phyloP scores from a whole-genome alignment of 441 rosid genomes.

The Populus tomentosa region DNA sequence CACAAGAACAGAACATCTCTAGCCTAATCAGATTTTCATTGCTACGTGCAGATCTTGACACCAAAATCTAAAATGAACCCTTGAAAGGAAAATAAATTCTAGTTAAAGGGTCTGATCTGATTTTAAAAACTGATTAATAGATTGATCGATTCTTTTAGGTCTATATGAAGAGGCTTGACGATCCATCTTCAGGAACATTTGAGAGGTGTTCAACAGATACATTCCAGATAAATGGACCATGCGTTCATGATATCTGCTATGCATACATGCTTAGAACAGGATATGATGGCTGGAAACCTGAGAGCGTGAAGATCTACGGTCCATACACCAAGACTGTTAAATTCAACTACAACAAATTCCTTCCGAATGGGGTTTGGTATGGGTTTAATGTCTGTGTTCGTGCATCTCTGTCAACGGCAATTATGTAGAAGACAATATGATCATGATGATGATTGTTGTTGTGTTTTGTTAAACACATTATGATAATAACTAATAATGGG shows the following conservation, averaged over 20 bases:
- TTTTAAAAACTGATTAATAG: neutral
- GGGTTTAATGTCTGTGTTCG: conserved; percentile 37
- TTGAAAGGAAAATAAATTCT: neutral
- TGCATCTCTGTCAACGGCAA: conserved; percentile 1
- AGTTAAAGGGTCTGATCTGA: neutral
- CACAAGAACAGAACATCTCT: neutral
- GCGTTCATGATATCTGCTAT: conserved; percentile 36
- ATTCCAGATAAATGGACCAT: conserved; percentile 40
- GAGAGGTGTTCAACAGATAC: conserved; percentile 48
- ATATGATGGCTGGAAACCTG: conserved; percentile 54
- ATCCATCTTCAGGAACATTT: conserved; percentile 34
- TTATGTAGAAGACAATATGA: conserved; percentile 12
- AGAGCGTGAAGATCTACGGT: conserved; percentile 38
- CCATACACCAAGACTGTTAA: conserved; percentile 32
- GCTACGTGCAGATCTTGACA: neutral
- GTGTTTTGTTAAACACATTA: neutral
- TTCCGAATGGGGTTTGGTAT: conserved; percentile 46
- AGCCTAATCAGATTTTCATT: neutral
- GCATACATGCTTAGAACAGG: conserved; percentile 39
- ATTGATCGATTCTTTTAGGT: conserved; percentile 22
- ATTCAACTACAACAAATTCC: conserved; percentile 30
- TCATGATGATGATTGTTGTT: neutral
- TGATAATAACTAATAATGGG: neutral
- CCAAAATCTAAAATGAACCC: neutral
- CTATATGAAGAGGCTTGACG: conserved; percentile 37